Conservation (phyloP, 2,329 filamentous ascomycete genomes). For the Apiospora hydei region DNA sequence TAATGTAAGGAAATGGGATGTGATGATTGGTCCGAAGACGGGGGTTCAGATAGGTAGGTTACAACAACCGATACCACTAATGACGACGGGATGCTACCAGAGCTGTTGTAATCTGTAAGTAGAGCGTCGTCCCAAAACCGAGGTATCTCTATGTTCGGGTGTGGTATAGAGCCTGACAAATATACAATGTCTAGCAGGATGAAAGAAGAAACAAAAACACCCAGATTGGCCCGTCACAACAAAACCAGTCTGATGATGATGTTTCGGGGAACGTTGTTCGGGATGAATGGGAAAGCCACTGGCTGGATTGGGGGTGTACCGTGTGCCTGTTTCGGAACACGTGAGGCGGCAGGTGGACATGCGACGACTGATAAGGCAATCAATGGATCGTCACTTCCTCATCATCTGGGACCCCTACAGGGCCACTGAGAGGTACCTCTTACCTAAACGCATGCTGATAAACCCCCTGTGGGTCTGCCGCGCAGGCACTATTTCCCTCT, state of each 20-base stretch:
- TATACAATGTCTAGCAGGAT: not conserved
- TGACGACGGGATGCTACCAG: not conserved
- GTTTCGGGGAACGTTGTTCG: conserved; percentile 3
- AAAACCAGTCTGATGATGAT: conserved; percentile 11
- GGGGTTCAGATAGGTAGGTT: not conserved
- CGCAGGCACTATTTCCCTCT: not conserved
- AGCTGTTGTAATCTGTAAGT: not conserved
- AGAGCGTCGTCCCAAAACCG: not conserved
- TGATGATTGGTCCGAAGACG: not conserved
- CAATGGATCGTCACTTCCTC: conserved; percentile 12
- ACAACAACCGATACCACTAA: not conserved
- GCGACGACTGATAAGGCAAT: conserved; percentile 20
- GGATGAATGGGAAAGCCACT: conserved; percentile 5
- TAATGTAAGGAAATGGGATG: not conserved
- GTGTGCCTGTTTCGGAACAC: conserved; percentile 14
- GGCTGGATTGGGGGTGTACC: not conserved
- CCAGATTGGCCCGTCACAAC: not conserved
- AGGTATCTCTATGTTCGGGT: not conserved
- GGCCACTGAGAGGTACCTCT: not conserved
- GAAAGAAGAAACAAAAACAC: not conserved
- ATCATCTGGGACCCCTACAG: not conserved
- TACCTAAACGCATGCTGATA: not conserved
- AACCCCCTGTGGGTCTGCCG: not conserved
- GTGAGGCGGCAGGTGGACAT: conserved; percentile 13
- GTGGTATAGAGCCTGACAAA: not conserved